These are phyloP conservation scores for Termitomyces sp. DNA, from an alignment of 768 basidiomycete species.

Conservation along the genomic window DNA sequence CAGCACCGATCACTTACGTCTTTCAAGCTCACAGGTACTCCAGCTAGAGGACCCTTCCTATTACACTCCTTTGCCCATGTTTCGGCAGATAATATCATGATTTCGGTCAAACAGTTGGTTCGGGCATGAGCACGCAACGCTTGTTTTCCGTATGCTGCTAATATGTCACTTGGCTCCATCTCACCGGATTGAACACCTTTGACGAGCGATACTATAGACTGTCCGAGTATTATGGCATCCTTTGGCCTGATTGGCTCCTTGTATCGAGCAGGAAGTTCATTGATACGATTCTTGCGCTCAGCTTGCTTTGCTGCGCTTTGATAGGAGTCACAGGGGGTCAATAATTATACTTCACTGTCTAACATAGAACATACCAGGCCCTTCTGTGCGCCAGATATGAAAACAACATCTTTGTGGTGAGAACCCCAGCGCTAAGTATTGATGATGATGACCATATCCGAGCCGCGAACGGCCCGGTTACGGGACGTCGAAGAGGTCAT, in stretches of 20 bases:
- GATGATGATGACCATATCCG: too few species aligned
- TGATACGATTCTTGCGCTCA: slow-evolving; percentile 31
- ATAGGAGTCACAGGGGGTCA: neutral
- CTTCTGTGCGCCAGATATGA: slow-evolving; percentile 34
- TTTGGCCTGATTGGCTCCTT: slow-evolving; percentile 24
- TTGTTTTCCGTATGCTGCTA: slow-evolving; percentile 43
- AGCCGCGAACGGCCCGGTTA: too few species aligned
- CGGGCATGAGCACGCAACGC: slow-evolving; percentile 41
- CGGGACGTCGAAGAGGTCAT: too few species aligned
- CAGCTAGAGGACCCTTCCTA: slow-evolving; percentile 41
- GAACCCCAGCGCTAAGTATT: neutral
- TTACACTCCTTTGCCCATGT: slow-evolving; percentile 29
- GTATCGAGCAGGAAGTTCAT: slow-evolving; percentile 26
- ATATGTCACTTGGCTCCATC: slow-evolving; percentile 29
- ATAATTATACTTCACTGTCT: neutral
- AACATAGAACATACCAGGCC: slow-evolving; percentile 28
- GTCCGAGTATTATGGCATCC: slow-evolving; percentile 29
- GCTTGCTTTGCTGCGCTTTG: slow-evolving; percentile 33
- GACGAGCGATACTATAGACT: slow-evolving; percentile 28
- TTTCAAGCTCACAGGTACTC: slow-evolving; percentile 54
- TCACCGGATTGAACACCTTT: slow-evolving; percentile 27
- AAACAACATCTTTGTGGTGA: slow-evolving; percentile 22
- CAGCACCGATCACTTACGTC: slow-evolving; percentile 28
- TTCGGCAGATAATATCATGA: slow-evolving; percentile 43
- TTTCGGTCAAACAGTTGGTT: slow-evolving; percentile 58